Evolutionary conservation across 768 basidiomycete genomes (phyloP).

Genomic region (Thelephora aurantiotincta): DNA sequence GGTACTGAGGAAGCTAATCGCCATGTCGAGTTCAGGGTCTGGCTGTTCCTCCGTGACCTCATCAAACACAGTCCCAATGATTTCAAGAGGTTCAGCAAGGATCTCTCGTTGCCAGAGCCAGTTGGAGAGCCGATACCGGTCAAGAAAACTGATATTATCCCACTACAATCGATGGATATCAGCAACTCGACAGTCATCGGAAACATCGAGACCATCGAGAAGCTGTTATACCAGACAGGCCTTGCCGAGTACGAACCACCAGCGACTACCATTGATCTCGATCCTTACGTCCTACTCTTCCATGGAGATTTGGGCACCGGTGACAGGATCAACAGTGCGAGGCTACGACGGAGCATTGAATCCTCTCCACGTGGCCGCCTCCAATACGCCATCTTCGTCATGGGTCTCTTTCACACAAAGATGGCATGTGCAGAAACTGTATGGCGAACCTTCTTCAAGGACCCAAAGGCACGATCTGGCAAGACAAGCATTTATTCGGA

Average conservation of each 20-base stretch:
- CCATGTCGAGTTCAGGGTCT: constrained; percentile 4
- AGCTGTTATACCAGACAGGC: constrained; percentile 10
- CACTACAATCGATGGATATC: constrained; percentile 11
- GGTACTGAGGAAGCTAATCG: not conserved
- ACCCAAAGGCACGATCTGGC: constrained; percentile 4
- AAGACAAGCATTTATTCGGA: constrained; percentile 7
- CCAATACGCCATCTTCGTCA: constrained; percentile 20
- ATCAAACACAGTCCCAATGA: constrained; percentile 12
- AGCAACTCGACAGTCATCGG: constrained; percentile 10
- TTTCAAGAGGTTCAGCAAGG: constrained; percentile 1
- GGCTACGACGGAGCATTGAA: constrained; percentile 14
- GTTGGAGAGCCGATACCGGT: constrained; percentile 10
- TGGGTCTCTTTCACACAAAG: constrained; percentile 22
- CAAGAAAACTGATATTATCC: constrained; percentile 8
- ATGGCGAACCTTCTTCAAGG: constrained; percentile 5
- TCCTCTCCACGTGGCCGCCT: constrained; percentile 14
- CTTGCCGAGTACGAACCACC: constrained; percentile 3
- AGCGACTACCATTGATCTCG: constrained; percentile 1
- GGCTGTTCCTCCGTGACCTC: constrained; percentile 17
- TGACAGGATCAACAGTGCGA: constrained; percentile 3
- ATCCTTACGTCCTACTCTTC: constrained; percentile 6
- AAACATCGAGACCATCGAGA: constrained; percentile 11
- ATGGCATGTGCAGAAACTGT: constrained; percentile 17
- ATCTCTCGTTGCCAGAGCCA: constrained; percentile 6
- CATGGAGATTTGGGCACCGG: constrained; percentile 12